Evolutionary conservation across 192 early-diverging fungal genomes (phyloP), one percentile per base, ranked within the genome.

Genomic region (Rhizophagus clarus): DNA sequence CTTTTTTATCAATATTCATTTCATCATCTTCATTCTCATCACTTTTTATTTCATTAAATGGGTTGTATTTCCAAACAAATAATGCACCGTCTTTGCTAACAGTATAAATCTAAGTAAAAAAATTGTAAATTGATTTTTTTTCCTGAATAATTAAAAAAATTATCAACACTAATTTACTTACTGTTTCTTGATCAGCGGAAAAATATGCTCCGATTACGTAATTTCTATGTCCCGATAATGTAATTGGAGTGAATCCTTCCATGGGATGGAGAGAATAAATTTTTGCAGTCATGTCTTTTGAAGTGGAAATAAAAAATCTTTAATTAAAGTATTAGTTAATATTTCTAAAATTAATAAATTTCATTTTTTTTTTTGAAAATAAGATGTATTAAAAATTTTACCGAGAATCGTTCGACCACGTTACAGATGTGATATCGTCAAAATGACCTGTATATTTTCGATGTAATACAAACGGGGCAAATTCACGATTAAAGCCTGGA

Each of bases 401-500:
- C 81, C 89, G 89, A 40, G 94, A 96, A 85, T 98, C 96, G 15
- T 88, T 84, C 28, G 94, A 92, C 97, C 97, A 99, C 45, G 89
- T 90, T 64, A 99, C 85, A 31, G 84, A 85, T 15, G 89, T 91
- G 12, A 99, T 91, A 72, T 96, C 93, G 81, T 99, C 97, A 79
- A 89, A 94, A 79, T 94, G 94, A 26, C 95, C 96, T 20, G 93
- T 87, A 69, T 92, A 92, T 28, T 84, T 90, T 47, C 92, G 89
- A 81, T 96, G 93, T 77, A 98, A 84, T 34, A 94, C 91, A 84
- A 99, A 94, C 22, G 97, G 96, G 7, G 94, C 89, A 80, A 97
- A 98, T 87, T 99, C 97, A 77, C 93, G 88, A 37, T 93, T 91
- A 82, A 92, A 94, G 74, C 96, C 95, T 32, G 98, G 98, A 29